Evolutionary conservation across 768 basidiomycete genomes (phyloP), one percentile per base, ranked within the genome.

Genomic region (Tulasnella sp.): DNA sequence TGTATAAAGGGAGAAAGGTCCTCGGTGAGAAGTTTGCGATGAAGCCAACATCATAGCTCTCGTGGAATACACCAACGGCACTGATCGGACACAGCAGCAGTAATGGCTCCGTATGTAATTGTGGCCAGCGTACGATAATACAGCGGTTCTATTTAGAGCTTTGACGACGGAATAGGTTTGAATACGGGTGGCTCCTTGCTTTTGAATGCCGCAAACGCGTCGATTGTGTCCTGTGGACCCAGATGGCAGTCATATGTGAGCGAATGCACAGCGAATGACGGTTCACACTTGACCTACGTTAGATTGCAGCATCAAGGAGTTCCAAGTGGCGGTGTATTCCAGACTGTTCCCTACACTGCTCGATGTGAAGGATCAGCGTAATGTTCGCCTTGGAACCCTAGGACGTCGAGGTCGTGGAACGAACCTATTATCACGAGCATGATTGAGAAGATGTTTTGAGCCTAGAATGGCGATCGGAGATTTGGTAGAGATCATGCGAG

Each of bases 361-460:
- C 80, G 39, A 31, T 36, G 9, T 3, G 39, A 34, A 34, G 38
- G 52, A n/a, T 52, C 52, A 52, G 52, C 52, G 24, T n/a, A 5
- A 52, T 52, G 9, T 86, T 84, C 71, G 85, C 86, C 74, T 4
- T 36, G 72, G 79, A 8, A 44, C 36, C 10, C 52, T 7, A 24
- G 7, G 52, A 52, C 21, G 52, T 46, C 12, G 46, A 19, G 31
- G 12, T n/a, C 14, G 80, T 34, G 42, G 72, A 56, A 84, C 90
- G 76, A 74, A 93, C 93, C 88, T 89, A 83, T 97, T 92, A 84
- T 97, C 95, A 79, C 93, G 85, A 7, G 94, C 88, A 85, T 97
- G 94, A 19, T 89, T 87, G 74, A 97, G 86, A 0, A 97, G 85
- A 79, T 90, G 91, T 86, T 97, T 98, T 8, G 94, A 92, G 1